Base-by-base conservation (phyloP, 2,329 filamentous ascomycete species). In the Teratosphaeria epicoccoides region DNA sequence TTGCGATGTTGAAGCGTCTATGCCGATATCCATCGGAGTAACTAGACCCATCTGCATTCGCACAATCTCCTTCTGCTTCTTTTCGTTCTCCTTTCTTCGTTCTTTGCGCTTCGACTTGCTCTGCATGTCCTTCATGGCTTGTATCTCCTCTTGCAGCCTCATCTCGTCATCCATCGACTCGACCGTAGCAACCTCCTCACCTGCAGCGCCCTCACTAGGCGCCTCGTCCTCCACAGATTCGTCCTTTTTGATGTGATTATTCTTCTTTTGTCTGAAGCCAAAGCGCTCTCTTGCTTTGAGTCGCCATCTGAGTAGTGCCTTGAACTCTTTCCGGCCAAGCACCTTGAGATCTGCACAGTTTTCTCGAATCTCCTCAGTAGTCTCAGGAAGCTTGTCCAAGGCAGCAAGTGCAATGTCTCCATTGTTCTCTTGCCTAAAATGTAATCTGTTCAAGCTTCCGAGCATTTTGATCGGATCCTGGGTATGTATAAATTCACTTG, bases 41-140 rank as follows among this genome's bases (percentile, higher is more conserved):
- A 84, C 85, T 93, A 98, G 98, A 72, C 96, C 85, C 74, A 98
- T 82, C 70, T 98, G 93, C 85, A 98, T 85, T 28, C 93, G 83
- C n/a, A 95, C 78, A 54, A 97, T 88, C 58, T 97, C 93, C 61
- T 87, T 93, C 61, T 93, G 87, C 70, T 95, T 97, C 68, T 83
- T 83, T 69, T 98, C 93, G 59, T 98, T 98, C 54, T 95, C 89
- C 61, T 79, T 87, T 58, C 90, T 80, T 59, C 85, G 82, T 63
- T 95, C 87, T 61, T 88, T 85, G 72, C 89, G 94, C 70, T 83
- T 91, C 61, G 83, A 83, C 22, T 84, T 69, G 43, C 72, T 81
- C 57, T 93, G 87, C 62, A 83, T 85, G 24, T 97, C 89, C 59
- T 86, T 87, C 63, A 97, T 75, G 3, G 78, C 78, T 61, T 94